Percentiles rank a stretch among this genome's conserved stretches.
These are phyloP conservation scores for Candida sp. DNA, from an alignment of 1,139 yeast genomes.

Conservation along the genomic window DNA sequence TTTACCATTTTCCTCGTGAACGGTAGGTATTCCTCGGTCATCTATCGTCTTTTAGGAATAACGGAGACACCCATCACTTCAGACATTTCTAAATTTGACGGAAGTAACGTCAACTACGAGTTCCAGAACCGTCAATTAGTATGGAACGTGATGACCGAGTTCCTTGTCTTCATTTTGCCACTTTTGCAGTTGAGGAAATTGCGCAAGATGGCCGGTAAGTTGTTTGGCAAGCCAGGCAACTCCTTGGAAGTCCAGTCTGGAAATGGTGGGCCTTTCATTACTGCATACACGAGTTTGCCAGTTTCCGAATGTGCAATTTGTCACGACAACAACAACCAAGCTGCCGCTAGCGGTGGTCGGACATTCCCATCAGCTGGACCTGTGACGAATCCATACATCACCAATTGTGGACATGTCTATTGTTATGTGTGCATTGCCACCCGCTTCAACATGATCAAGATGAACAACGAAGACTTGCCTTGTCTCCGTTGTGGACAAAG, in stretches of 20 bases:
- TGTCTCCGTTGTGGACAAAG: slow-evolving; percentile 57
- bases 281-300: slow-evolving; percentile 52
- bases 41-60: slow-evolving; percentile 62
- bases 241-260: slow-evolving; percentile 19
- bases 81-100: slow-evolving; percentile 58
- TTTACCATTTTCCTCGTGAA: slow-evolving; percentile 56
- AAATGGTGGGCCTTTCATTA: slow-evolving; percentile 15
- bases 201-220: slow-evolving; percentile 32
- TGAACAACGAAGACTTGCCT: slow-evolving; percentile 52
- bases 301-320: slow-evolving; percentile 75
- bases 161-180: slow-evolving; percentile 75
- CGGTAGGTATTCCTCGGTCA: slow-evolving; percentile 68
- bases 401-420: slow-evolving; percentile 78
- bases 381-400: slow-evolving; percentile 66
- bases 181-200: slow-evolving; percentile 53
- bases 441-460: slow-evolving; percentile 51
- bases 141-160: slow-evolving; percentile 91
- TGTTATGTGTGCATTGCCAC: slow-evolving; percentile 78
- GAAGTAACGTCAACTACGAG: slow-evolving; percentile 78
- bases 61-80: slow-evolving; percentile 54
- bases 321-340: slow-evolving; percentile 40
- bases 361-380: slow-evolving; percentile 36
- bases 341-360: slow-evolving; percentile 32
- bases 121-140: slow-evolving; percentile 88
- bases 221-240: slow-evolving; percentile 16